phyloP scores from a whole-genome alignment of 352 stramenopile genomes.

The Globisporangium uncinulatum region DNA sequence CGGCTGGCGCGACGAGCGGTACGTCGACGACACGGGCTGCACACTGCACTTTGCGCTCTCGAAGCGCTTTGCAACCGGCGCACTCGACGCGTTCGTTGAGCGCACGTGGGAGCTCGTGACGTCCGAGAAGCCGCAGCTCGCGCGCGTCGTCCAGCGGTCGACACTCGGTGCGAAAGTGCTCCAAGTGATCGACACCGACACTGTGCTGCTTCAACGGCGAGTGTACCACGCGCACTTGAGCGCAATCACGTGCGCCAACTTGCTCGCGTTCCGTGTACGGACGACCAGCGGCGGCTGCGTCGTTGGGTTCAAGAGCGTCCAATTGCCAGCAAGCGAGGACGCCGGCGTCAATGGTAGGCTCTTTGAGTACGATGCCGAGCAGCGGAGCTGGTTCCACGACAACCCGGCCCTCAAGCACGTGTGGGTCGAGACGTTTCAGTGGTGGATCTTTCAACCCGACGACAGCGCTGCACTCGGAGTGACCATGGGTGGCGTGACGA shows the following conservation, averaged over 20 bases:
- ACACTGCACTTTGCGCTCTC: conserved; percentile 38
- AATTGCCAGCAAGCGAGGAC: conserved; percentile 3
- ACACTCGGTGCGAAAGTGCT: conserved; percentile 39
- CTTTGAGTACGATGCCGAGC: conserved; percentile 10
- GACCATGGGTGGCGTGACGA: conserved; percentile 7
- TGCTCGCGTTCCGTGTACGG: conserved; percentile 13
- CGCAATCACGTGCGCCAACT: conserved; percentile 38
- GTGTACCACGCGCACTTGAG: conserved; percentile 43
- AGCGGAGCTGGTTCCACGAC: conserved; percentile 5
- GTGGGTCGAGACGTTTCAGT: conserved; percentile 14
- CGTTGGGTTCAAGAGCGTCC: conserved; percentile 7
- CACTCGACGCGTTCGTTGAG: conserved; percentile 27
- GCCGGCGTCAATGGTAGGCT: neutral
- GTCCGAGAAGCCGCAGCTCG: conserved; percentile 40
- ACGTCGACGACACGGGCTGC: conserved; percentile 29
- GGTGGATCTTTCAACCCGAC: conserved; percentile 9
- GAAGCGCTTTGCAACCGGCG: conserved; percentile 23
- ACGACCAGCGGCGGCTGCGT: conserved; percentile 5
- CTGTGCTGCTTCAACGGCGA: conserved; percentile 33
- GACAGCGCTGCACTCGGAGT: neutral
- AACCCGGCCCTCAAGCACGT: conserved; percentile 5
- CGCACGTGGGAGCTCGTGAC: conserved; percentile 49
- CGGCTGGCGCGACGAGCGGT: conserved; percentile 45
- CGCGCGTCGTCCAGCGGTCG: conserved; percentile 32
- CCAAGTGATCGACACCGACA: conserved; percentile 44